These are phyloP conservation scores for Dendrostoma leiphaemia DNA, from an alignment of 2,329 filamentous ascomycete species.

Conservation along the genomic window DNA sequence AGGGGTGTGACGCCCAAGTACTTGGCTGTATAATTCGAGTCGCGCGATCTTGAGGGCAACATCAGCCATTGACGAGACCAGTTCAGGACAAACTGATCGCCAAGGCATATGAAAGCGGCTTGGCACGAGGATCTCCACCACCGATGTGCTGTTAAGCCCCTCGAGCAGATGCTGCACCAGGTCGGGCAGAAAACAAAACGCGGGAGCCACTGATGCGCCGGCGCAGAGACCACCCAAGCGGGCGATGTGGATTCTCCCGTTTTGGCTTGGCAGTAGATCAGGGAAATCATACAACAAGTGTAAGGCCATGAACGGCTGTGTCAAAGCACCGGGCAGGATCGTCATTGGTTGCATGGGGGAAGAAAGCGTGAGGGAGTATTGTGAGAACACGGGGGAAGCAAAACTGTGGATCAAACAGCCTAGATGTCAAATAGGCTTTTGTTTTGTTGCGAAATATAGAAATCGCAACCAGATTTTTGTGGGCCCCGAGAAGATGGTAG, in stretches of 20 bases:
- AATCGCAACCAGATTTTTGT: background rate
- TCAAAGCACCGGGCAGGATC: background rate
- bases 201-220: background rate
- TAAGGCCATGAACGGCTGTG: conserved; percentile 6
- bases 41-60: background rate
- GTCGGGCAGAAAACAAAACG: conserved; percentile 10
- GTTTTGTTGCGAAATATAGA: background rate
- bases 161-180: background rate
- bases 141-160: background rate
- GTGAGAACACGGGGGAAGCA: conserved; percentile 14
- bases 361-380: background rate
- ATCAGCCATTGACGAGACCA: background rate
- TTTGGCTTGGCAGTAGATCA: conserved; percentile 8
- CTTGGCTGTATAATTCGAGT: background rate
- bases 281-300: conserved; percentile 11
- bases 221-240: background rate
- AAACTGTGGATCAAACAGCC: conserved; percentile 19
- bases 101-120: conserved; percentile 4
- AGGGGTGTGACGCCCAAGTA: conserved; percentile 3
- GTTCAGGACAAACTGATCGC: background rate
- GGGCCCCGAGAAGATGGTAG: background rate
- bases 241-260: background rate
- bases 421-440: background rate
- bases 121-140: conserved; percentile 1
- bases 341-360: conserved; percentile 2